Conservation (phyloP, 495 filamentous ascomycete species). For the Pyronema omphalodes region DNA sequence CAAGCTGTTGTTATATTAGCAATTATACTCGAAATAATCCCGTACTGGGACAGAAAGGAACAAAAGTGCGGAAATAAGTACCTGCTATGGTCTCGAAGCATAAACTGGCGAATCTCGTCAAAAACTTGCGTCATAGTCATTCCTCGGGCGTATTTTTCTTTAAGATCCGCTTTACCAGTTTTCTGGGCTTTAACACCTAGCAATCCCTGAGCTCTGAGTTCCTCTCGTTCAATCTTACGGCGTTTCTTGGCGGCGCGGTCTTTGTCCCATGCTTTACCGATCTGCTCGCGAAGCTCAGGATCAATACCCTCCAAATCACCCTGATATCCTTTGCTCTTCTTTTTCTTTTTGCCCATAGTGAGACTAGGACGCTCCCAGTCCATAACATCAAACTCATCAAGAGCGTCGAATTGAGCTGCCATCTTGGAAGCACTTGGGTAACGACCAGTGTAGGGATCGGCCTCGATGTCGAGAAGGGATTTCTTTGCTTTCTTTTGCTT, state of each 20-base stretch:
- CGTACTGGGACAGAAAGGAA: background rate
- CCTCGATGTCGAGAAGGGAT: constrained; percentile 6
- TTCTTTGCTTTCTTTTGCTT: constrained; percentile 7
- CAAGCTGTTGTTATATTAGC: constrained; percentile 33
- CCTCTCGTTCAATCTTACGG: constrained; percentile 61
- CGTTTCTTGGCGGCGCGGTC: constrained; percentile 68
- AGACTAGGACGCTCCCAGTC: constrained; percentile 50
- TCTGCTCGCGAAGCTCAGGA: constrained; percentile 45
- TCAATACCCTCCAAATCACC: constrained; percentile 44
- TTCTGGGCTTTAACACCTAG: constrained; percentile 39
- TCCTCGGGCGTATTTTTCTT: constrained; percentile 51
- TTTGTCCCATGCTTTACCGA: constrained; percentile 48
- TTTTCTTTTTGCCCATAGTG: constrained; percentile 32
- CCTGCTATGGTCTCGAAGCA: constrained; percentile 45
- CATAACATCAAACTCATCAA: constrained; percentile 67
- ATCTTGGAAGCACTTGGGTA: constrained; percentile 44
- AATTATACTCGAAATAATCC: background rate
- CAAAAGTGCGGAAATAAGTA: constrained; percentile 29
- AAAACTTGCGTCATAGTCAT: constrained; percentile 55
- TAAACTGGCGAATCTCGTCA: constrained; percentile 50
- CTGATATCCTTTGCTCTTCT: constrained; percentile 31
- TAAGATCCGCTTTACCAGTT: constrained; percentile 42
- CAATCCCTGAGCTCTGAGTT: constrained; percentile 57
- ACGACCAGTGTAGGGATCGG: constrained; percentile 15
- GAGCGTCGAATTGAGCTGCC: constrained; percentile 59